Evolutionary conservation across 805 yeast genomes (phyloP), one percentile per base, ranked within the genome.

Genomic region (Tetrapisispora fleetii): DNA sequence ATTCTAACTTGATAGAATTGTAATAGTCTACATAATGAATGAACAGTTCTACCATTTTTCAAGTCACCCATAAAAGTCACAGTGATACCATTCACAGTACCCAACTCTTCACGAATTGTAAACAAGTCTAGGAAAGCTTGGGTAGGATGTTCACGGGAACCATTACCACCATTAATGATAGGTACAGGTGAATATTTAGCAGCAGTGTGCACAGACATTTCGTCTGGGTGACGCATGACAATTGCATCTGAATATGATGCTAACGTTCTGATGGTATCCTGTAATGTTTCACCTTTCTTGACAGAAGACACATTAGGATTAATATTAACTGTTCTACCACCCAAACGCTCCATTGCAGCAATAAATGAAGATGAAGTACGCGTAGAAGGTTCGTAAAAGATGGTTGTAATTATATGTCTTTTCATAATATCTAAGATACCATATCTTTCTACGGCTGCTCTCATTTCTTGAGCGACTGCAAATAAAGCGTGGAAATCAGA

Each of bases 271-370:
- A 93, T 80, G 37, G 99, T 93, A 66, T 93, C 99, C 72, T 91
- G 97, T 63, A 93, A 76, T 41, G 97, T 85, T 76, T 93, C 99
- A 57, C 99, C 99, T 77, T 93, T 93, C 74, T 88, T 86, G 45
- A 90, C 96, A 22, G 96, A 87, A n/a, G 98, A 90, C 33, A 89
- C 77, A 55, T 78, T 80, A 52, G 93, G 85, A 53, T 85, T 77
- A 55, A 93, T 85, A 48, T 95, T 78, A 57, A 95, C 85, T 58
- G 89, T 95, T 70, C 96, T 81, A 65, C 99, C 99, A 68, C 99
- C 99, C 60, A 93, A 77, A 73, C 99, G 85, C 76, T 93, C 98
- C 99, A 93, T 93, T 52, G 99, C 99, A 59, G 96, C 96, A 67
- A 93, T 96, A 67, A 95, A 95, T 1, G 98, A 93, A 21, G 97